Percentiles rank a stretch among this genome's conserved stretches.
Conservation (phyloP, 768 basidiomycete genomes). For the Scleroderma bovista region DNA sequence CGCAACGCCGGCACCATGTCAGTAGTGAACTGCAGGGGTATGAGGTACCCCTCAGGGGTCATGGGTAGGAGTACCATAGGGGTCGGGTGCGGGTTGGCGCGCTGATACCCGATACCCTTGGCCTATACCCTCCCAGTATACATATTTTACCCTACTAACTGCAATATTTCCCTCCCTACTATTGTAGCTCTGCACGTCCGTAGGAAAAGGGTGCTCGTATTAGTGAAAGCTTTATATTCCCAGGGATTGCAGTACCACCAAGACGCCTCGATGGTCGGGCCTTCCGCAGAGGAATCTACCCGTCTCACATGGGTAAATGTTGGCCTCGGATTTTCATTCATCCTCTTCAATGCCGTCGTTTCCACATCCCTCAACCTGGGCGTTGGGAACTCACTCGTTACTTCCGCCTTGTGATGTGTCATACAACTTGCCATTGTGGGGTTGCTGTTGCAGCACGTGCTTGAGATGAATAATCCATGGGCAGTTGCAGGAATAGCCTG, state of each 20-base stretch:
- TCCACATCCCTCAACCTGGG: slow-evolving; percentile 64
- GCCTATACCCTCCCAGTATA: too few species aligned
- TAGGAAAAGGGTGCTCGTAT: too few species aligned
- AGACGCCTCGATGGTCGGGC: slow-evolving; percentile 25
- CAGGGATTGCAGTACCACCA: too few species aligned
- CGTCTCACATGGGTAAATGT: slow-evolving; percentile 70
- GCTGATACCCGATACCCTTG: background rate
- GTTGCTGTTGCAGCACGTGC: slow-evolving; percentile 63
- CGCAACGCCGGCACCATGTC: too few species aligned
- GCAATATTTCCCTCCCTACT: too few species aligned
- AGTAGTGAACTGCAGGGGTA: background rate
- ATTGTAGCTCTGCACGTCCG: too few species aligned
- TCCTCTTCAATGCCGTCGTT: slow-evolving; percentile 63
- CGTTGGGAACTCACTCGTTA: slow-evolving; percentile 60
- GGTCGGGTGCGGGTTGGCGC: background rate
- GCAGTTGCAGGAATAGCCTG: slow-evolving; percentile 68
- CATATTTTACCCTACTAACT: too few species aligned
- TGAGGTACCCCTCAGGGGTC: background rate
- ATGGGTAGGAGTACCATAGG: background rate
- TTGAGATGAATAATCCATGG: slow-evolving; percentile 70
- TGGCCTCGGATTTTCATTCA: slow-evolving; percentile 66
- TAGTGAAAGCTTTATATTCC: too few species aligned
- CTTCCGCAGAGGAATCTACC: slow-evolving; percentile 12
- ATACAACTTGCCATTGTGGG: slow-evolving; percentile 75
- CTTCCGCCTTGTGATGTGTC: slow-evolving; percentile 68